Percentiles rank a stretch among this genome's conserved stretches.
Evolutionary conservation across 108 stramenopile species (phyloP).

Genomic region (Cylindrotheca fusiformis): DNA sequence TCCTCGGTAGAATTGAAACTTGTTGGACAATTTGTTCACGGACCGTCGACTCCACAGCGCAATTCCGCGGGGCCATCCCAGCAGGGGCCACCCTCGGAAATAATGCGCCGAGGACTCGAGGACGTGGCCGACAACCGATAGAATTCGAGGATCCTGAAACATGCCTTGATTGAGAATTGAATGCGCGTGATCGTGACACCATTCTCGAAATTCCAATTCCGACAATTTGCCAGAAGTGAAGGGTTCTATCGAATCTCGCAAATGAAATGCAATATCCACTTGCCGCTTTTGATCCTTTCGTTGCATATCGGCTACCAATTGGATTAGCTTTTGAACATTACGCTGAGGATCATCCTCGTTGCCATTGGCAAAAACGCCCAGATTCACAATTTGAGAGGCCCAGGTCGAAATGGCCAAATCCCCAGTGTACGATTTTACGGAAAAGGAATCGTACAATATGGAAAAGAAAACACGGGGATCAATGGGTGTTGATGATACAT

Average conservation of each 20-base stretch:
- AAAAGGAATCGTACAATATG: conserved; percentile 35
- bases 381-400: background rate
- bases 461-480: conserved; percentile 39
- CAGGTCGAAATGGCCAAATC: conserved; percentile 35
- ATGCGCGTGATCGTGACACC: conserved; percentile 14
- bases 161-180: background rate
- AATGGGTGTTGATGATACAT: background rate
- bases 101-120: background rate
- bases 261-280: conserved; percentile 41
- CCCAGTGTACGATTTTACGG: conserved; percentile 39
- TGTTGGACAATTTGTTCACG: background rate
- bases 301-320: background rate
- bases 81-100: background rate
- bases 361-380: background rate
- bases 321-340: background rate
- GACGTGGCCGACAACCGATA: conserved; percentile 10
- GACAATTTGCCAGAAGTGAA: conserved; percentile 11
- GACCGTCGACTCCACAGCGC: conserved; percentile 2
- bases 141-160: background rate
- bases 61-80: background rate
- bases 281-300: conserved; percentile 11
- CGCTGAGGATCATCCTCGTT: background rate
- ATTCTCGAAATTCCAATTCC: conserved; percentile 11
- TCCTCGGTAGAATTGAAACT: background rate
- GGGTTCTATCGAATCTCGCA: conserved; percentile 25